Conservation (phyloP, 768 basidiomycete species). For the Leccinum subgranulosum region DNA sequence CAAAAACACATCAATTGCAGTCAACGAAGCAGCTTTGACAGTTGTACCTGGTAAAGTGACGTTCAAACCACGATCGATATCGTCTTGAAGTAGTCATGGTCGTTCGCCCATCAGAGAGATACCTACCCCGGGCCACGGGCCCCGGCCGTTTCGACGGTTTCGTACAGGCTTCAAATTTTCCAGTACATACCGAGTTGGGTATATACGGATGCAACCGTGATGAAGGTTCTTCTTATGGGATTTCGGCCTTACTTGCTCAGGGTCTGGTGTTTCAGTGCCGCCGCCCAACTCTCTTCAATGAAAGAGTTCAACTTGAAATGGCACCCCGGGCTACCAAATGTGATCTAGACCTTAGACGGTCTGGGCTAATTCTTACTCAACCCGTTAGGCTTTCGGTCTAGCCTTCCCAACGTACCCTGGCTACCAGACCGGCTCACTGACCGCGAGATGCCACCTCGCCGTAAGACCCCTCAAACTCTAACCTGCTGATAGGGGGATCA, state of each 20-base stretch:
- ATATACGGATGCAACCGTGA: not conserved
- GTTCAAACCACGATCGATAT: not conserved
- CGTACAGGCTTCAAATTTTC: not conserved
- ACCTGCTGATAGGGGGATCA: not conserved
- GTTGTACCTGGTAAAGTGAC: not conserved
- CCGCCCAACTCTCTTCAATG: not conserved
- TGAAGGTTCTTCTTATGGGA: not conserved
- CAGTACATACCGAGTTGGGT: not conserved
- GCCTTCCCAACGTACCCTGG: not conserved
- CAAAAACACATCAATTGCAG: not conserved
- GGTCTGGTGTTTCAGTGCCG: not conserved
- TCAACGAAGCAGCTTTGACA: not conserved
- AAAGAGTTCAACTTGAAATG: not conserved
- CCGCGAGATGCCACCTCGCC: not conserved
- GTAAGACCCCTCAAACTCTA: not conserved
- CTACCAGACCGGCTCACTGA: not conserved
- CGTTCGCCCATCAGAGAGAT: not conserved
- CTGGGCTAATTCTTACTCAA: too few relatives aligned
- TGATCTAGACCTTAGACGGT: not conserved
- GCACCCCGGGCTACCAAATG: not conserved
- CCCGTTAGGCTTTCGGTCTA: not conserved
- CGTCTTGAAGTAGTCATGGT: not conserved
- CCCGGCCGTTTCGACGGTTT: not conserved
- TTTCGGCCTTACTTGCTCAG: not conserved
- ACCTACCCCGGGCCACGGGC: not conserved